phyloP scores from a whole-genome alignment of 2,329 filamentous ascomycete genomes.

The Colletotrichum ledebouriae region DNA sequence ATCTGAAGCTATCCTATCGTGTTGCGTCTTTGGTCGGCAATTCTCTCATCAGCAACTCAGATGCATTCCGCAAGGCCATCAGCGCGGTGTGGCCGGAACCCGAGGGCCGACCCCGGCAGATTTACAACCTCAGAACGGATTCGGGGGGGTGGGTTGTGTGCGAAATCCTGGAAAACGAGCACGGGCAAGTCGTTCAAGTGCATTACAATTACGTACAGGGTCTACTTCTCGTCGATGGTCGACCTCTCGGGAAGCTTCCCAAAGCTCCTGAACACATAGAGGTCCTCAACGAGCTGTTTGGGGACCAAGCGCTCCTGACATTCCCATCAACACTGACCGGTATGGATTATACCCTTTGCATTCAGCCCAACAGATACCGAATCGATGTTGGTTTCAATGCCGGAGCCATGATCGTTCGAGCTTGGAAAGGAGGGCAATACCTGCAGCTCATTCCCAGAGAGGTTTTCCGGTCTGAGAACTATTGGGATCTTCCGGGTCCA shows the following conservation, averaged over 20 bases:
- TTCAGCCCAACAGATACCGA: conserved; percentile 53
- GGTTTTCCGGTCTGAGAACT: conserved; percentile 46
- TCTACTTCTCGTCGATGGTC: conserved; percentile 52
- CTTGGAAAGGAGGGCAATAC: conserved; percentile 43
- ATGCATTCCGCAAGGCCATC: conserved; percentile 53
- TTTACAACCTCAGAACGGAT: conserved; percentile 46
- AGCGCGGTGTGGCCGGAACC: conserved; percentile 58
- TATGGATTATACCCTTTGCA: conserved; percentile 62
- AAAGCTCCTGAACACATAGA: conserved; percentile 59
- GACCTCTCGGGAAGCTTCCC: conserved; percentile 62
- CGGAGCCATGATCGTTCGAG: conserved; percentile 58
- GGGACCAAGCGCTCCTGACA: conserved; percentile 62
- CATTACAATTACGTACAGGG: conserved; percentile 55
- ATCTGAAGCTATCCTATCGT: conserved; percentile 58
- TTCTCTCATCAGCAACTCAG: conserved; percentile 49
- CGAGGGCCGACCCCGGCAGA: conserved; percentile 39
- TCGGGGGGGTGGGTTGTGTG: conserved; percentile 48
- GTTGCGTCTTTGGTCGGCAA: conserved; percentile 52
- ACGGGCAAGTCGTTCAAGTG: conserved; percentile 46
- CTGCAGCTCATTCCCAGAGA: conserved; percentile 51
- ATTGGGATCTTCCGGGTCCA: conserved; percentile 63
- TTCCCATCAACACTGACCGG: conserved; percentile 65
- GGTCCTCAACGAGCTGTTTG: conserved; percentile 65
- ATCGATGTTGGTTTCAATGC: conserved; percentile 68
- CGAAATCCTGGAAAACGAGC: conserved; percentile 25